Conservation (phyloP, 106 monocot species). For the Dendrobium officinale region DNA sequence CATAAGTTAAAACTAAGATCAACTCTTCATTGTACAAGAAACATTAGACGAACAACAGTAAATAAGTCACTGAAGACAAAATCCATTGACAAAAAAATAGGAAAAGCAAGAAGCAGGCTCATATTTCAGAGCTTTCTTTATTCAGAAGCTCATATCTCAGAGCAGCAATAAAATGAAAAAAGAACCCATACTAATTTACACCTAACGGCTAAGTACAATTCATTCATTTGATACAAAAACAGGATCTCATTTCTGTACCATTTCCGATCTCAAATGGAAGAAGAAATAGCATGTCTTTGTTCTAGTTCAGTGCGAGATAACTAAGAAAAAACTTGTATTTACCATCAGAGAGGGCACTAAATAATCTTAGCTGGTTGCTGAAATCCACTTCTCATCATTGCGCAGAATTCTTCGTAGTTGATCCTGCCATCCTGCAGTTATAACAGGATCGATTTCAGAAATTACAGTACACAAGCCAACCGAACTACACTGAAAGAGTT, state of each 20-base stretch:
- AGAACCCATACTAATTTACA: neutral
- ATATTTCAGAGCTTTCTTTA: neutral
- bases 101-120: neutral
- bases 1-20: too few relatives aligned
- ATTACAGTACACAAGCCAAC: neutral
- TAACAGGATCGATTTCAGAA: neutral
- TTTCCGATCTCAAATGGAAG: neutral
- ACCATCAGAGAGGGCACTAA: neutral
- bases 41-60: too few relatives aligned
- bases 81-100: neutral
- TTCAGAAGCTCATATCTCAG: neutral
- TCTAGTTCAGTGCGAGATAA: neutral
- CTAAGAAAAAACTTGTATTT: neutral
- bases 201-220: neutral
- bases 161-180: neutral
- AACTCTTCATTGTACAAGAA: too few relatives aligned
- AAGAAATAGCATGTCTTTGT: neutral
- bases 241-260: neutral
- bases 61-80: neutral
- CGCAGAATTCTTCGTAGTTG: constrained; percentile 55
- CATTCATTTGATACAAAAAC: neutral
- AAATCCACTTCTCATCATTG: constrained; percentile 48
- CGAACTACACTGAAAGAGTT: neutral
- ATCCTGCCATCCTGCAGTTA: constrained; percentile 44
- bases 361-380: constrained; percentile 7